Percentiles rank a stretch among this genome's conserved stretches.
phyloP scores from a whole-genome alignment of 2,329 filamentous ascomycete genomes.

The Cladosporium oxysporum region DNA sequence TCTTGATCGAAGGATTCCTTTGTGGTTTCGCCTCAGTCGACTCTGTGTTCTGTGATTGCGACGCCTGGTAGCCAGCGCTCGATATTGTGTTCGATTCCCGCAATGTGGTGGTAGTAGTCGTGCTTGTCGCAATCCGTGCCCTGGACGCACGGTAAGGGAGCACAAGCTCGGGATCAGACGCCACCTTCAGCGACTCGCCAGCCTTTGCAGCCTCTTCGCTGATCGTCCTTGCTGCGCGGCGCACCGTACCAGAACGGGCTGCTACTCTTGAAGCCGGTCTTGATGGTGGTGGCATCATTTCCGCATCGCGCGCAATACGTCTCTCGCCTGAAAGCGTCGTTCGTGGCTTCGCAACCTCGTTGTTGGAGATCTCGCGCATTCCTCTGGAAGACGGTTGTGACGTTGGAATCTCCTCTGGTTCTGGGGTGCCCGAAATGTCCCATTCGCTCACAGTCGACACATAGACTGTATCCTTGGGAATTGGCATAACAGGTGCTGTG shows the following conservation, averaged over 20 bases:
- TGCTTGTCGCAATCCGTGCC: constrained; percentile 23
- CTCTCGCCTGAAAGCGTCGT: constrained; percentile 21
- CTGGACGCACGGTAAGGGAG: constrained; percentile 24
- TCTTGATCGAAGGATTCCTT: constrained; percentile 29
- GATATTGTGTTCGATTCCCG: constrained; percentile 30
- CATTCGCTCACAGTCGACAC: constrained; percentile 39
- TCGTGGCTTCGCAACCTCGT: constrained; percentile 38
- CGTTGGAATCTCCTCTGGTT: constrained; percentile 40
- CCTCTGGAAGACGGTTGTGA: constrained; percentile 40
- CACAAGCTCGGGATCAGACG: constrained; percentile 29
- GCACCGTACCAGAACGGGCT: constrained; percentile 31
- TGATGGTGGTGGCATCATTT: constrained; percentile 37
- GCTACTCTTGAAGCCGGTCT: constrained; percentile 30
- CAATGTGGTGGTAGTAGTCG: constrained; percentile 23
- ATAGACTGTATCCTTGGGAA: constrained; percentile 51
- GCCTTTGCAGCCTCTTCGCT: constrained; percentile 36
- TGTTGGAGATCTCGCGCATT: constrained; percentile 50
- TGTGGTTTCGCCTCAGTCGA: constrained; percentile 30
- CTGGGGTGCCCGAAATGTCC: constrained; percentile 34
- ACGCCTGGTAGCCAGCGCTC: constrained; percentile 30
- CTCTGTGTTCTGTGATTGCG: constrained; percentile 29
- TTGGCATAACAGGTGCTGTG: constrained; percentile 51
- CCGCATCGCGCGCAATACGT: constrained; percentile 33
- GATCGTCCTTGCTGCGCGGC: constrained; percentile 35
- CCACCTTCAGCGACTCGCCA: constrained; percentile 18